Evolutionary conservation across 1,284 basidiomycete species (phyloP).

Genomic region (Phlebopus sp.): DNA sequence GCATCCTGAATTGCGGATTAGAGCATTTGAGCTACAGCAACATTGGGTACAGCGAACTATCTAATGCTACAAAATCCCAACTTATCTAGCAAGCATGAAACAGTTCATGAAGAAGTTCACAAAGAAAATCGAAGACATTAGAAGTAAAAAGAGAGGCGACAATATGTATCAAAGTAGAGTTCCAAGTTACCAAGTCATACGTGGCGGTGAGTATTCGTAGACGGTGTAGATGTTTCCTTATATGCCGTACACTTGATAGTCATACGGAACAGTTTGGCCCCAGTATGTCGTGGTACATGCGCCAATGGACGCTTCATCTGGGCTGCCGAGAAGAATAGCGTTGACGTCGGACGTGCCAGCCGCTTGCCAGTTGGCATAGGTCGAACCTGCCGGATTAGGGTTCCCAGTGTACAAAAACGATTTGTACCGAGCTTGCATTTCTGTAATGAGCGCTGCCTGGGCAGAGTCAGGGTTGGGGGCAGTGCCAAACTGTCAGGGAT

Average conservation of each 20-base stretch:
- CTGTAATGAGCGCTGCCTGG: slow-evolving; percentile 55
- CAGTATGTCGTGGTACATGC: slow-evolving; percentile 65
- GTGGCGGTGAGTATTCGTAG: not conserved
- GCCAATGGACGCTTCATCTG: slow-evolving; percentile 47
- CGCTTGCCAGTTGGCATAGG: slow-evolving; percentile 46
- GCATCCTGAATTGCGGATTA: not conserved
- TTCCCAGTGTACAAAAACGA: slow-evolving; percentile 61
- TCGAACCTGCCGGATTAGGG: slow-evolving; percentile 48
- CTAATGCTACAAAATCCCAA: slow-evolving; percentile 10
- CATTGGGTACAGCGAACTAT: not conserved
- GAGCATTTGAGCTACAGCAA: slow-evolving; percentile 5
- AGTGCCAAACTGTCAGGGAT: slow-evolving; percentile 57
- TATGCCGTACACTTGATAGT: slow-evolving; percentile 64
- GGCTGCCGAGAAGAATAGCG: slow-evolving; percentile 55
- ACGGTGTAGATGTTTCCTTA: slow-evolving; percentile 27
- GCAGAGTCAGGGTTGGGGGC: slow-evolving; percentile 51
- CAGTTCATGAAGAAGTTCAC: not conserved
- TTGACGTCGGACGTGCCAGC: slow-evolving; percentile 50
- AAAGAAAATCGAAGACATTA: not conserved
- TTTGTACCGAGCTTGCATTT: slow-evolving; percentile 67
- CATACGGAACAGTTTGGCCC: slow-evolving; percentile 60
- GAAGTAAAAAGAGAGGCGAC: not conserved
- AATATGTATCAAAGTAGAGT: not conserved
- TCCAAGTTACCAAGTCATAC: not conserved
- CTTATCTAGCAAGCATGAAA: not conserved